Evolutionary conservation across 2,329 filamentous ascomycete species (phyloP).

Genomic region (Alternaria infectoria): DNA sequence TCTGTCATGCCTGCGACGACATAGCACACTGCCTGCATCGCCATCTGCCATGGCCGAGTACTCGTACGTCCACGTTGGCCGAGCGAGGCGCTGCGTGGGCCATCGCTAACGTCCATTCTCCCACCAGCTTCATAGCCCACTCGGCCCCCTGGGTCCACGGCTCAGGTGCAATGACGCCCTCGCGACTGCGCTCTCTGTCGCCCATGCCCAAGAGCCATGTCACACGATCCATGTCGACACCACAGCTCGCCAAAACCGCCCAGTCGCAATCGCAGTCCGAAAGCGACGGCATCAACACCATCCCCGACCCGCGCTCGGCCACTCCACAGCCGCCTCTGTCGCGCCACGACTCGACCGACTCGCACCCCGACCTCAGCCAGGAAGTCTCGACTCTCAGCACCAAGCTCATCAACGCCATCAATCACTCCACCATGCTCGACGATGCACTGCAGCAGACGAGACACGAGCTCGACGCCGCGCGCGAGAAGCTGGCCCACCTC

Average conservation of each 20-base stretch:
- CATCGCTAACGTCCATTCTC: conserved; percentile 16
- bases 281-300: conserved; percentile 70
- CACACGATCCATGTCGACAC: conserved; percentile 47
- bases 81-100: conserved; percentile 11
- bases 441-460: conserved; percentile 83
- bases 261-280: conserved; percentile 49
- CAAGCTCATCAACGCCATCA: conserved; percentile 96
- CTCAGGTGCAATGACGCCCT: conserved; percentile 44
- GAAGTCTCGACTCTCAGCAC: conserved; percentile 92
- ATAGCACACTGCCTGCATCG: conserved; percentile 6
- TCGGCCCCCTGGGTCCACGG: conserved; percentile 43
- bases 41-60: conserved; percentile 29
- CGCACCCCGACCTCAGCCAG: conserved; percentile 66
- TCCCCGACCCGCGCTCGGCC: conserved; percentile 62
- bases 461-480: conserved; percentile 79
- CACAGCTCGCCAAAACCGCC: conserved; percentile 41
- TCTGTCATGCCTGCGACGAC: conserved; percentile 15
- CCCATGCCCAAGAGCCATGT: conserved; percentile 46
- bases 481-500: conserved; percentile 69
- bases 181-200: conserved; percentile 45
- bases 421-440: conserved; percentile 90
- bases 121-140: conserved; percentile 40
- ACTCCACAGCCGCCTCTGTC: conserved; percentile 44
- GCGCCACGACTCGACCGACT: conserved; percentile 55
- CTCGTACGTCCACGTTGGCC: conserved; percentile 24